Percentiles rank a stretch among this genome's conserved stretches.
These are phyloP conservation scores for Cornus suecica DNA, from an alignment of 148 eudicot species.

Conservation along the genomic window DNA sequence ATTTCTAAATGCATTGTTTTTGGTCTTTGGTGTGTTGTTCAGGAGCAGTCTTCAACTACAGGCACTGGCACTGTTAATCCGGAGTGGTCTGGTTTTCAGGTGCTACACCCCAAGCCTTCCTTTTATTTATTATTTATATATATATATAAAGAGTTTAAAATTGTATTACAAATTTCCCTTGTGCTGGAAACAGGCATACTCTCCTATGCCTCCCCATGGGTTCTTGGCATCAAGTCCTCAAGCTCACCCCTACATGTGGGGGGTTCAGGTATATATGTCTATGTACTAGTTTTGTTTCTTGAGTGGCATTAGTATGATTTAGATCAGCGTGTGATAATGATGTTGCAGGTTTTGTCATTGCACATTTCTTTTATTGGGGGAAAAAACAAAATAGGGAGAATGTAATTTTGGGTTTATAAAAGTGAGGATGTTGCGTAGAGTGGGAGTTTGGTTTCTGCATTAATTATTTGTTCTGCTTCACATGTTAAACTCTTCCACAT, in stretches of 20 bases:
- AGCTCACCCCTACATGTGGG: constrained; percentile 99
- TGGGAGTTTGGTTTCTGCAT: not conserved
- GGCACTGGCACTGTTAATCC: constrained; percentile 61
- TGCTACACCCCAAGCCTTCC: constrained; percentile 21
- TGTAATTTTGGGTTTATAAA: not conserved
- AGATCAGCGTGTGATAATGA: not conserved
- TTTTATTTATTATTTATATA: too few species aligned
- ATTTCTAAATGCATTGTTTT: not conserved
- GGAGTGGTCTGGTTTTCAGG: constrained; percentile 99
- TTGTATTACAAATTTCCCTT: constrained; percentile 5
- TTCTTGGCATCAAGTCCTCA: constrained; percentile 89
- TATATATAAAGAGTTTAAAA: not conserved
- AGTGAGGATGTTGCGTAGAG: not conserved
- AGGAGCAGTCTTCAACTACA: constrained; percentile 73
- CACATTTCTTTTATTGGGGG: not conserved
- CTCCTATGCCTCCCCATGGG: constrained; percentile 79
- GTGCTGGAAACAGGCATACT: constrained; percentile 22
- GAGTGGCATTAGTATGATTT: not conserved
- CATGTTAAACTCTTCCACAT: not conserved
- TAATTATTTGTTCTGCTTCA: not conserved
- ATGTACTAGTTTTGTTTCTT: not conserved
- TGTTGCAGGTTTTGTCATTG: too few species aligned
- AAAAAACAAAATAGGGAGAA: not conserved
- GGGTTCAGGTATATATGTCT: constrained; percentile 74
- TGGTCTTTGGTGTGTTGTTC: constrained; percentile 20